Conservation (phyloP, 495 filamentous ascomycete species). For the Aspergillus cavernicola region DNA sequence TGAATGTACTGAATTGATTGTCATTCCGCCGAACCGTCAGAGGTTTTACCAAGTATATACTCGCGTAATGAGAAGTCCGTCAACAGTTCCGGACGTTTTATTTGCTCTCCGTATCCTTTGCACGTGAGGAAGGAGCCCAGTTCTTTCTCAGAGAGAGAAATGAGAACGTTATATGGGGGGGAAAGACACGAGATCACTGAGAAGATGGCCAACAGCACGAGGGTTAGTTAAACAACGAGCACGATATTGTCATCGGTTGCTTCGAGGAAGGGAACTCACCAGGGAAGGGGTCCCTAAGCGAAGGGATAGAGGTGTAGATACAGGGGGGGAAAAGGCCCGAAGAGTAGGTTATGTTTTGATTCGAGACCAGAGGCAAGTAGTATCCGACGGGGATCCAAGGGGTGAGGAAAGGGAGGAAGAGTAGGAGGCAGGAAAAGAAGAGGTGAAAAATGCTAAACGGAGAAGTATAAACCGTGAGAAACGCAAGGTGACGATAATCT, state of each 20-base stretch:
- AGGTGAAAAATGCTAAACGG: slow-evolving; percentile 27
- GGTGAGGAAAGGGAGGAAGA: slow-evolving; percentile 31
- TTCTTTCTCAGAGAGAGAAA: background rate
- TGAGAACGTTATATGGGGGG: background rate
- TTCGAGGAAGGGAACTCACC: slow-evolving; percentile 8
- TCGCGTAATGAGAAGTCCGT: slow-evolving; percentile 11
- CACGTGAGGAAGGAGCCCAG: background rate
- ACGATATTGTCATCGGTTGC: background rate
- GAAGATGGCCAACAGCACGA: slow-evolving; percentile 11
- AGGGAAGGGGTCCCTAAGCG: slow-evolving; percentile 2
- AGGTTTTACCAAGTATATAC: slow-evolving; percentile 26
- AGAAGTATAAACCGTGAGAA: slow-evolving; percentile 21
- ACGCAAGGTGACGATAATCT: slow-evolving; percentile 40
- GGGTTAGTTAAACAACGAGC: slow-evolving; percentile 6
- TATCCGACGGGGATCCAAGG: slow-evolving; percentile 28
- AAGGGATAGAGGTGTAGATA: slow-evolving; percentile 8
- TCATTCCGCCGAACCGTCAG: slow-evolving; percentile 27
- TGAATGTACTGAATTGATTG: slow-evolving; percentile 39
- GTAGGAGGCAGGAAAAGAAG: slow-evolving; percentile 22
- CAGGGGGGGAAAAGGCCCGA: background rate
- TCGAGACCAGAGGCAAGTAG: slow-evolving; percentile 24
- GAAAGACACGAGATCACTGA: slow-evolving; percentile 10
- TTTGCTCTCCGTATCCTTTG: background rate
- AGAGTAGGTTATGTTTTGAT: slow-evolving; percentile 20
- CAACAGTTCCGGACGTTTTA: background rate